Conservation (phyloP, 139 green algal species). For the Picochlorum sp. region DNA sequence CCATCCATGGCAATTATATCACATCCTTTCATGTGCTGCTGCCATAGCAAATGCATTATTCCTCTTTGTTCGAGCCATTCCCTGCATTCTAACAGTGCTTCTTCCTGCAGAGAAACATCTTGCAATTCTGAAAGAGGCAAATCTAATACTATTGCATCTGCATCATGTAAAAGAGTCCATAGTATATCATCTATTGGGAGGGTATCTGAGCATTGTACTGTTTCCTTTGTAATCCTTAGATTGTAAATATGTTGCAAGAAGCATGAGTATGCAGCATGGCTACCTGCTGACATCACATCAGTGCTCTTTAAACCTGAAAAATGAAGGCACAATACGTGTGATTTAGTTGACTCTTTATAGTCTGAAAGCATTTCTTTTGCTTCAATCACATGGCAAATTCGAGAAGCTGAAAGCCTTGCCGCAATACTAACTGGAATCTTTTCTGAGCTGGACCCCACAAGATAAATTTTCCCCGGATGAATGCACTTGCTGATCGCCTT, state of each 20-base stretch:
- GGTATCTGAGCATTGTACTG: too few species aligned
- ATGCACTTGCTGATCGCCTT: background rate
- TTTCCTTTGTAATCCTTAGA: too few species aligned
- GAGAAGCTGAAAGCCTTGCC: slow-evolving; percentile 1
- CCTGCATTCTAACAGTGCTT: background rate
- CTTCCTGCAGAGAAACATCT: background rate
- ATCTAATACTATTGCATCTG: background rate
- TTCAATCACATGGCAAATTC: slow-evolving; percentile 9
- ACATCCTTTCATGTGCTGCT: slow-evolving; percentile 4
- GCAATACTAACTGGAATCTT: slow-evolving; percentile 1
- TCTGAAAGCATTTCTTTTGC: too few species aligned
- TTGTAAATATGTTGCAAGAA: too few species aligned
- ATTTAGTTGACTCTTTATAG: too few species aligned
- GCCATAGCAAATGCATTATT: slow-evolving; percentile 7
- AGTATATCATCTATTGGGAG: too few species aligned
- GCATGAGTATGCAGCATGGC: too few species aligned
- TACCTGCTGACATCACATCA: too few species aligned
- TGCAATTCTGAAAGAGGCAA: background rate
- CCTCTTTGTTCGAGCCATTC: background rate
- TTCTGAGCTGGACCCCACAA: background rate
- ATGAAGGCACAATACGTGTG: too few species aligned
- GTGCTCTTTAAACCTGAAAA: too few species aligned
- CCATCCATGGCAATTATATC: background rate
- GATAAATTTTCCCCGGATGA: background rate
- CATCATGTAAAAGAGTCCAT: too few species aligned